These are phyloP conservation scores for Solanum stenotomum DNA, from an alignment of 257 asterid species.

Conservation along the genomic window DNA sequence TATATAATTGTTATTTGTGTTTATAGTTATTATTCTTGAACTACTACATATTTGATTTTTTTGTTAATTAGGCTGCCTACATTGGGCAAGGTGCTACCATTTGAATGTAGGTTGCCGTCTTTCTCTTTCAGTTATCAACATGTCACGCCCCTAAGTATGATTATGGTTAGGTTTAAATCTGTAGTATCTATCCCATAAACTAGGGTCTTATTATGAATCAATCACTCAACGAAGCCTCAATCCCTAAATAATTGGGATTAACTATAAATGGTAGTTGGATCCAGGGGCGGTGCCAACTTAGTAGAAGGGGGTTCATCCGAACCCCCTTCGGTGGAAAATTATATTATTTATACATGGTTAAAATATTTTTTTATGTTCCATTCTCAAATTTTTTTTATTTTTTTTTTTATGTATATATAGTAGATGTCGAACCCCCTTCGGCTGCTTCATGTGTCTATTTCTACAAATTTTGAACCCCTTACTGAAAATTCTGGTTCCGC, in stretches of 20 bases:
- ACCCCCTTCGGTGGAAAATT: too few relatives aligned
- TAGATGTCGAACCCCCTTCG: too few relatives aligned
- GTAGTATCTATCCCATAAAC: neutral
- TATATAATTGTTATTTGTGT: neutral
- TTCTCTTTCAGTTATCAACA: neutral
- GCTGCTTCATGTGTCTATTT: too few relatives aligned
- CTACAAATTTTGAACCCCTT: too few relatives aligned
- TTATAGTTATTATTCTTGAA: neutral
- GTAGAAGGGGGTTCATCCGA: too few relatives aligned
- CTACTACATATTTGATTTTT: neutral
- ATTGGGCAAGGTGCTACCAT: neutral
- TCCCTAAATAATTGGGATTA: neutral
- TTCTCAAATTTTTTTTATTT: too few relatives aligned
- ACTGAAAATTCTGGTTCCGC: too few relatives aligned
- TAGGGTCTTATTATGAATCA: neutral
- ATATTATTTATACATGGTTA: too few relatives aligned
- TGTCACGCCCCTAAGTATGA: neutral
- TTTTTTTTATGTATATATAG: too few relatives aligned
- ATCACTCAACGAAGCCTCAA: neutral
- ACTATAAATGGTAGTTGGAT: neutral
- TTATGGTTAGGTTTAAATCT: neutral
- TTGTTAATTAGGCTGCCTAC: neutral
- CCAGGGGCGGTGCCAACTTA: too few relatives aligned
- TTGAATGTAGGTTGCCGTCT: neutral
- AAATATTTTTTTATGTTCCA: too few relatives aligned